Evolutionary conservation across 2,329 filamentous ascomycete species (phyloP), one percentile per base, ranked within the genome.

Genomic region (Xylogone sp.): DNA sequence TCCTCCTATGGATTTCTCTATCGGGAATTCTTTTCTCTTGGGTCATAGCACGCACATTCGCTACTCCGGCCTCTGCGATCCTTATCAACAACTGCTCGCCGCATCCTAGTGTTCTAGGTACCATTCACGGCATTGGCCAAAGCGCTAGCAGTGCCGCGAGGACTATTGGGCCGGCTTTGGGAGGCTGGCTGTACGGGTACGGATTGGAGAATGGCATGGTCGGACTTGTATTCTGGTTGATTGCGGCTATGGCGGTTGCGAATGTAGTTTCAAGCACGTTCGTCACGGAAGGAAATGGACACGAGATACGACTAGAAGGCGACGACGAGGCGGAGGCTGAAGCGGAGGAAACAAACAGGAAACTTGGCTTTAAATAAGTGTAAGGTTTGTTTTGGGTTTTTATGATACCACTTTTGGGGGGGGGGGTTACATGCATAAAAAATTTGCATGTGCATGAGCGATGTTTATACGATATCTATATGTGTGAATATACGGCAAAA

Each of bases 1-100:
- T 52, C 13, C 21, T 47, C 13, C 24, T 56, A 7, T 56, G 53
- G 53, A 21, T 56, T 6, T 39, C 51, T 8, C 53, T 66, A 10
- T 60, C 54, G 4, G 43, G 47, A 0, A 29, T 66, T 1, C 73
- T 89, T 1, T 74, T 82, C 16, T 65, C 90, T 8, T 88, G 92
- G 63, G 87, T 90, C 16, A 74, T 85, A 3, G 87, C 84, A 0
- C 77, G 88, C 22, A 93, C 88, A 0, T 90, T 92, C 61, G 78
- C 79, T 0, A 65, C 78, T 5, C 80, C 80, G 1, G 78, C 79
- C 2, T 78, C 77, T 59, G 80, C 81, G 39, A 82, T 84, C 50
- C 66, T 84, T n/a, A 69, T 84, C 44, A 84, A 83, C 59, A 83
- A 84, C 60, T 79, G 78, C 59, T 79, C 77, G 39, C 81, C 81